Base-by-base conservation (phyloP, 495 filamentous ascomycete species). In the Staphylotrichum longicolle region DNA sequence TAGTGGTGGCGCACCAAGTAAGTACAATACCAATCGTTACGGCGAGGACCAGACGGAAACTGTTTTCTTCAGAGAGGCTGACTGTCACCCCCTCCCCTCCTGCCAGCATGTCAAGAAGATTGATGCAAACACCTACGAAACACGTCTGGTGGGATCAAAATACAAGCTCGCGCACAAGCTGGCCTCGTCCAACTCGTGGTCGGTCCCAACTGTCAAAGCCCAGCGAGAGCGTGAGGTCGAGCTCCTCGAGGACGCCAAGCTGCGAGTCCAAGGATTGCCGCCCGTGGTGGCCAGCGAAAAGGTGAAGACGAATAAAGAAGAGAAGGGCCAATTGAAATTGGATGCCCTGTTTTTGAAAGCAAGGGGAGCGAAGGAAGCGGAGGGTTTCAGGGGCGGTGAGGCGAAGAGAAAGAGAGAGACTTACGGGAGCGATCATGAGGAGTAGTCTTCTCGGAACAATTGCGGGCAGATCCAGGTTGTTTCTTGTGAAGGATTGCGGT, bases 181-280 rank as follows among this genome's bases (percentile, higher is more conserved):
- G 42, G 42, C 42, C 14, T 45, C 42, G 42, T 45, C 42, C 10
- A 45, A 45, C 14, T 10, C 42, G 8, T 45, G 42, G 42, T 45
- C 42, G 42, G 42, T 45, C 9, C 42, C 42, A 1, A 45, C 42
- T n/a, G 42, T 45, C 9, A 45, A 45, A n/a, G 42, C 42, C 14
- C 42, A 45, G 4, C 42, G 42, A n/a, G 42, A 45, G 14, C 42
- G 42, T 12, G 42, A 45, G 14, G 9, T 45, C 42, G 10, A 45
- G 14, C 42, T 45, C 42, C 42, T 45, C 42, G 42, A 45, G 42
- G 42, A 45, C 12, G 42, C 42, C 42, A 45, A 45, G 42, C 42
- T 11, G 14, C 42, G 42, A n/a, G 42, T 45, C 8, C 42, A 45
- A 45, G 42, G 42, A n/a, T 45, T 45, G 42, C 42, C 42, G 42